Percentiles rank a stretch among this genome's conserved stretches.
These are phyloP conservation scores for Buddleja alternifolia DNA, from an alignment of 257 asterid species.

Conservation along the genomic window DNA sequence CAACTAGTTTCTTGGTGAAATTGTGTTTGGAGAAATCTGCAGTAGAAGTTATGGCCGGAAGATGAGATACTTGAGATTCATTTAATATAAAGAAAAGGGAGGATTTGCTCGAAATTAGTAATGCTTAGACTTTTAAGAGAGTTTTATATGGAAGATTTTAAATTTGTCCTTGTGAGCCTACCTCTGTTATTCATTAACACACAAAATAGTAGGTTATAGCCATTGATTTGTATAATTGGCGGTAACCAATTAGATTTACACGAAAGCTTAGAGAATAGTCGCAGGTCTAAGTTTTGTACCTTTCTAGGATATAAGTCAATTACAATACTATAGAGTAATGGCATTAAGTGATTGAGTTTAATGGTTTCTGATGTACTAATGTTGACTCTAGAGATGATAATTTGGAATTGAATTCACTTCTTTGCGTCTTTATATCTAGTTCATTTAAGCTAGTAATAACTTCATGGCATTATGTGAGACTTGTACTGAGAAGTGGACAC, in stretches of 20 bases:
- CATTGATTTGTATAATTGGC: background rate
- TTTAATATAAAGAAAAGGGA: background rate
- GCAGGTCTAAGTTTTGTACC: background rate
- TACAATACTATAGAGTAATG: background rate
- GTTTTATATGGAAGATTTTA: background rate
- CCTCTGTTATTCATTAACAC: too few relatives aligned
- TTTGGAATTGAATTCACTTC: background rate
- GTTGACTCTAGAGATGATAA: slow-evolving; percentile 1
- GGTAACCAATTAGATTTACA: background rate
- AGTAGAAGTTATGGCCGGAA: background rate
- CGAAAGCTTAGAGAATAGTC: background rate
- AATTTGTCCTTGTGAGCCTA: background rate
- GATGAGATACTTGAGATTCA: background rate
- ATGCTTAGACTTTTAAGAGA: background rate
- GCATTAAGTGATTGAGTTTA: background rate
- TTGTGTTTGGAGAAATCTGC: background rate
- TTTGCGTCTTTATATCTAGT: background rate
- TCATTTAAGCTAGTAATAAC: background rate
- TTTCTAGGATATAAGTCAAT: too few relatives aligned
- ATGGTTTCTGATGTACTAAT: background rate
- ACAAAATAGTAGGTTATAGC: too few relatives aligned
- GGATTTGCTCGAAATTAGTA: background rate
- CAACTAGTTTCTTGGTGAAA: background rate
- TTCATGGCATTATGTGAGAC: background rate
- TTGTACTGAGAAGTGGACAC: background rate